phyloP scores from a whole-genome alignment of 1,139 yeast genomes.

The Zhuliangozyma blackwelliae region DNA sequence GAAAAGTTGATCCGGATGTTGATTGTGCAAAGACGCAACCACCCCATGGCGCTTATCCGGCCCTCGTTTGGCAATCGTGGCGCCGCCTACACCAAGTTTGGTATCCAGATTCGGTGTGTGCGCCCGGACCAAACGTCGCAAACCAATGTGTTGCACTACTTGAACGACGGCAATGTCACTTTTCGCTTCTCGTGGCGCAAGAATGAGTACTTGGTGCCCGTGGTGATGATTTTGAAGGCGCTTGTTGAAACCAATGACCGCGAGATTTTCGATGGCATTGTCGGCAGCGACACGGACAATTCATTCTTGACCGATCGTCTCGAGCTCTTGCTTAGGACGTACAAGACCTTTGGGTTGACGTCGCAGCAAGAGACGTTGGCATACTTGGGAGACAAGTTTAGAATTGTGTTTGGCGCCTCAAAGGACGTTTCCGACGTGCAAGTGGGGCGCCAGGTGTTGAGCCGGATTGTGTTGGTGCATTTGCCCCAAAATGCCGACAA shows the following conservation, averaged over 20 bases:
- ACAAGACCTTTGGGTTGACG: constrained; percentile 72
- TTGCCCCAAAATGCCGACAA: constrained; percentile 69
- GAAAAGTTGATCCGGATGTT: constrained; percentile 96
- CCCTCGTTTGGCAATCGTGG: constrained; percentile 95
- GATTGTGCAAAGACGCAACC: constrained; percentile 95
- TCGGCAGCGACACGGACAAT: constrained; percentile 80
- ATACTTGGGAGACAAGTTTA: constrained; percentile 90
- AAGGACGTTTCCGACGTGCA: constrained; percentile 85
- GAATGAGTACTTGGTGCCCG: constrained; percentile 92
- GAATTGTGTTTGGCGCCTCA: constrained; percentile 87
- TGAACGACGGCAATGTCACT: constrained; percentile 93
- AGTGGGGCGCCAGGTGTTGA: constrained; percentile 82
- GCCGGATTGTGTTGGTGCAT: constrained; percentile 86
- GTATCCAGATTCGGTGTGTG: constrained; percentile 91
- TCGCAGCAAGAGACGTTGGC: constrained; percentile 87
- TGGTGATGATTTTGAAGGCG: constrained; percentile 87
- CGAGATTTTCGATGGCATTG: constrained; percentile 93
- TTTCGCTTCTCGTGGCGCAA: constrained; percentile 97
- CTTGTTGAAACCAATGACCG: constrained; percentile 86
- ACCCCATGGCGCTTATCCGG: constrained; percentile 95
- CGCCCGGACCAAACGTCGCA: constrained; percentile 98
- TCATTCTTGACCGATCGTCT: constrained; percentile 97
- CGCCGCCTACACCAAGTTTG: constrained; percentile 79
- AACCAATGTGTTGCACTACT: constrained; percentile 91
- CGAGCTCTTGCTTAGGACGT: constrained; percentile 84